Base-by-base conservation (phyloP, 306 rosid species). In the Vicia sativa region DNA sequence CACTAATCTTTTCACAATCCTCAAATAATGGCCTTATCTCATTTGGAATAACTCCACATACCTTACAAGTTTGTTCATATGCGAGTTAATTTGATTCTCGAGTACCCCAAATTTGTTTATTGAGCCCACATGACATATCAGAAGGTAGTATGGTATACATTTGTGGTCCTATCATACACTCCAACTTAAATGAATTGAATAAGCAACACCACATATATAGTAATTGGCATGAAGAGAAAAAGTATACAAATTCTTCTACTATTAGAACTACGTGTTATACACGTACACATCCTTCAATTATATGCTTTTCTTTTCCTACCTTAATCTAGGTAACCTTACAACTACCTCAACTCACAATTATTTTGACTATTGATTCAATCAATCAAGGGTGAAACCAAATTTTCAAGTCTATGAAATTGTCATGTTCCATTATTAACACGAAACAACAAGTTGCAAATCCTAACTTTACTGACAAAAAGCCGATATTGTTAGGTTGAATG, bases 311-410 rank as follows among this genome's bases (percentile, higher is more conserved):
- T 73, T 73, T 61, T 68, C 18, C 23, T 63, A 38, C 77, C 66
- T 71, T 75, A 37, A 71, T 74, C 60, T 78, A 68, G 77, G 76
- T 76, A 71, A 70, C 80, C 64, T 45, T 79, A 70, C 86, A 85
- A 82, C 85, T 71, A 80, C 76, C 79, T 62, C 71, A 74, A 77
- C 39, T 65, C 78, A 69, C 41, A 53, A 49, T 72, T 52, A 71
- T 65, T 52, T 73, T 9, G 14, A 48, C 62, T 67, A 74, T 45
- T 67, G 46, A 70, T 65, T 57, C 54, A 65, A 42, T 70, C 74
- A 35, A 53, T 48, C 57, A 18, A 67, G 39, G 62, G 46, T 57
- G 25, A 57, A 61, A 65, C 67, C 31, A 72, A 67, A 71, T 26
- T 25, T 57, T 52, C 16, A 53, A 74, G 50, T 70, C 67, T 42